Conservation (phyloP, 176 grass and related monocot genomes). For the Stipa capillata region DNA sequence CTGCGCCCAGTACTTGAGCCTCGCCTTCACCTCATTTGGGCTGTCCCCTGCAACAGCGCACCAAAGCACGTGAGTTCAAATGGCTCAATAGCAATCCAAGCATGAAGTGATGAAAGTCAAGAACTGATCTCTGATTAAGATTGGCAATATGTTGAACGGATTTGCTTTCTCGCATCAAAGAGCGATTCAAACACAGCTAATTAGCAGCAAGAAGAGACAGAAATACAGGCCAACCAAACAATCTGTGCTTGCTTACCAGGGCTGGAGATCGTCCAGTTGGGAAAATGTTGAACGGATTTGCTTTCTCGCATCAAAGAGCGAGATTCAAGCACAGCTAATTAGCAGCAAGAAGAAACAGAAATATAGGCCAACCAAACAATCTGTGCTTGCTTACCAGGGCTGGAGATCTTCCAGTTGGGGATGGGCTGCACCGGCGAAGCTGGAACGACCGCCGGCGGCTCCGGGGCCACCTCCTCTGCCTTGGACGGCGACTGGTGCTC, state of each 20-base stretch:
- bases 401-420: conserved; percentile 54
- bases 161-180: no score
- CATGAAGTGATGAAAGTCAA: neutral
- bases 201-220: no score
- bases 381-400: conserved; percentile 30
- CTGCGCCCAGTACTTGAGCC: conserved; percentile 51
- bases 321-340: neutral
- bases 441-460: neutral
- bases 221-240: no score
- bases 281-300: neutral
- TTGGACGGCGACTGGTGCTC: conserved; percentile 1
- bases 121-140: no score
- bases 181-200: no score
- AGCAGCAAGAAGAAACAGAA: neutral
- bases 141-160: no score
- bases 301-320: neutral
- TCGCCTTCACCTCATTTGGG: conserved; percentile 41
- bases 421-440: conserved; percentile 12
- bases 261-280: no score
- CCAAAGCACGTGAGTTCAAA: neutral
- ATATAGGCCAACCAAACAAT: neutral
- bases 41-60: conserved; percentile 20
- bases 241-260: no score
- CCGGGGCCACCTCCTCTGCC: neutral
- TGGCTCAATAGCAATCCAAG: neutral